Evolutionary conservation across 805 yeast species (phyloP).

Genomic region (Lachancea lanzarotensis): DNA sequence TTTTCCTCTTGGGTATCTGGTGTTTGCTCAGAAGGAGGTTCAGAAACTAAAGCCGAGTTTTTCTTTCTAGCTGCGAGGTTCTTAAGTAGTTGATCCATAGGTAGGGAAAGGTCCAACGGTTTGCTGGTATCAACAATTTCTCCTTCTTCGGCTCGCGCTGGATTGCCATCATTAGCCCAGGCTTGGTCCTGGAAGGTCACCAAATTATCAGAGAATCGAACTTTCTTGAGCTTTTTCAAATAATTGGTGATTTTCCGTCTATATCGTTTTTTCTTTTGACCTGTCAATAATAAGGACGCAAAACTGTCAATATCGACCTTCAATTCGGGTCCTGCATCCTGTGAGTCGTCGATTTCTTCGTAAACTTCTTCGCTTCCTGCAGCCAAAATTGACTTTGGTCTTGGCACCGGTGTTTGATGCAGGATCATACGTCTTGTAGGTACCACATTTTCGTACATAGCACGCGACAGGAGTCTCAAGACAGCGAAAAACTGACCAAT

Average conservation of each 20-base stretch:
- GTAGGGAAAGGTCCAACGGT: constrained; percentile 53
- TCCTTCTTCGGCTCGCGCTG: constrained; percentile 9
- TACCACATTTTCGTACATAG: constrained; percentile 42
- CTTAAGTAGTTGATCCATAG: constrained; percentile 67
- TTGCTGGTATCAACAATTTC: constrained; percentile 17
- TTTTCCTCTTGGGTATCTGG: constrained; percentile 54
- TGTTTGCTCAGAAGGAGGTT: constrained; percentile 29
- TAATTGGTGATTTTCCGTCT: constrained; percentile 30
- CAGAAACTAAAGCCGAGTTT: constrained; percentile 25
- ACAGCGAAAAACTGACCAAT: constrained; percentile 90
- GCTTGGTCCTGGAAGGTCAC: constrained; percentile 35
- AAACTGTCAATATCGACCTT: constrained; percentile 79
- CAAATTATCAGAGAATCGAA: constrained; percentile 66
- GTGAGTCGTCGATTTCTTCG: constrained; percentile 34
- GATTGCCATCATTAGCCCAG: constrained; percentile 7
- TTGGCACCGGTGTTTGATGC: constrained; percentile 59
- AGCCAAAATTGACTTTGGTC: constrained; percentile 71
- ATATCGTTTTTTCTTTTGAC: constrained; percentile 53
- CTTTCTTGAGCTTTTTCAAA: constrained; percentile 47
- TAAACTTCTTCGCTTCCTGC: constrained; percentile 47
- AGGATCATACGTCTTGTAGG: constrained; percentile 50
- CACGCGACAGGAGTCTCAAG: constrained; percentile 70
- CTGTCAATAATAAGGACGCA: constrained; percentile 77
- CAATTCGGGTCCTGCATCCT: constrained; percentile 15
- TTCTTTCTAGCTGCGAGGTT: constrained; percentile 34